phyloP scores from a whole-genome alignment of 148 eudicot genomes.

The Arbutus unedo region DNA sequence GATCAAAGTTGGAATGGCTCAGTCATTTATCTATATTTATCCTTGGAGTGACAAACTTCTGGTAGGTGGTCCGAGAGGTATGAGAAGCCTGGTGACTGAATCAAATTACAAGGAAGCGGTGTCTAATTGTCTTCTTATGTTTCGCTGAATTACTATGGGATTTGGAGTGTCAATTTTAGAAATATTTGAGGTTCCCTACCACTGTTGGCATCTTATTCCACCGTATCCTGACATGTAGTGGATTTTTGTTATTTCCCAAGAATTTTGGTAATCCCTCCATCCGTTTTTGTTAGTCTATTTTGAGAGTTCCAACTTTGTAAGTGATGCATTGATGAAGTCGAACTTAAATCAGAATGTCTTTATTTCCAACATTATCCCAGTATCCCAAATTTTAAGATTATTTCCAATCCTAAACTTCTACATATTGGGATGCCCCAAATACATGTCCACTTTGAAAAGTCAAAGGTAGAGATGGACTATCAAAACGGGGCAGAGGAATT shows the following conservation, averaged over 20 bases:
- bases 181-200: not conserved
- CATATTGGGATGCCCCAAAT: no score
- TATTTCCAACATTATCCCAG: not conserved
- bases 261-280: no score
- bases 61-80: not conserved
- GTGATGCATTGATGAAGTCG: not conserved
- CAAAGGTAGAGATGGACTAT: not conserved
- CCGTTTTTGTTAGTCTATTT: not conserved
- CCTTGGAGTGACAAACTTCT: not conserved
- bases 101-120: slow-evolving; percentile 6
- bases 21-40: not conserved
- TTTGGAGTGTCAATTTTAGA: not conserved
- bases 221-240: no score
- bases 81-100: not conserved
- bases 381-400: not conserved
- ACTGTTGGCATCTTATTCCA: not conserved
- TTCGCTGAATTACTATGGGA: not conserved
- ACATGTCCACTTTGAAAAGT: no score
- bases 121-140: not conserved
- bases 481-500: not conserved
- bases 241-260: no score
- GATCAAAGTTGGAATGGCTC: not conserved
- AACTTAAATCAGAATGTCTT: not conserved
- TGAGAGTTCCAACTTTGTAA: not conserved
- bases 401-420: not conserved